Conservation (phyloP, 352 stramenopile species). For the Vaucheria bursata region DNA sequence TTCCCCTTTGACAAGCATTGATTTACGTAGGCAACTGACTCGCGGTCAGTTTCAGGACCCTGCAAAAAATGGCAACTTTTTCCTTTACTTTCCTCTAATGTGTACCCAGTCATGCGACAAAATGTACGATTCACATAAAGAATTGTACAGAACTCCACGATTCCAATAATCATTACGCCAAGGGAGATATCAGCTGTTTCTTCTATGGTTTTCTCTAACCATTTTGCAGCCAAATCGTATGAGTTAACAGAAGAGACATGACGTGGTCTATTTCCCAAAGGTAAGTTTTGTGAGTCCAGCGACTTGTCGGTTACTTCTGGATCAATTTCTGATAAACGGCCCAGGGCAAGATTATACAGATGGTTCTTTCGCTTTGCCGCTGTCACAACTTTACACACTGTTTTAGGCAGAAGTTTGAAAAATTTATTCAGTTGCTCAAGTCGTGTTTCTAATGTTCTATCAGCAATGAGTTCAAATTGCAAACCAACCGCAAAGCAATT, state of each 20-base stretch:
- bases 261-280: too few species aligned
- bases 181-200: slow-evolving; percentile 37
- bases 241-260: too few species aligned
- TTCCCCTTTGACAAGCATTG: slow-evolving; percentile 35
- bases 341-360: not conserved
- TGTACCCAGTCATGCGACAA: slow-evolving; percentile 43
- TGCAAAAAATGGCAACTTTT: slow-evolving; percentile 59
- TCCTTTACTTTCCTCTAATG: slow-evolving; percentile 49
- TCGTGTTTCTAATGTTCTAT: slow-evolving; percentile 43
- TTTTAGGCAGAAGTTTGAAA: slow-evolving; percentile 36
- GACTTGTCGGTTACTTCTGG: not conserved
- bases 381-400: not conserved
- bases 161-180: slow-evolving; percentile 41
- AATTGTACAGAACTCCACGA: slow-evolving; percentile 39
- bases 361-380: not conserved
- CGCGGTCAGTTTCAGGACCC: slow-evolving; percentile 46
- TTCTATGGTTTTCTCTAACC: slow-evolving; percentile 27
- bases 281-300: too few species aligned
- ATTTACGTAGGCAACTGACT: slow-evolving; percentile 47
- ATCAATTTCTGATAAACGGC: not conserved
- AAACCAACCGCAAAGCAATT: slow-evolving; percentile 47
- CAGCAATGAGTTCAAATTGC: slow-evolving; percentile 47
- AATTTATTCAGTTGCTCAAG: slow-evolving; percentile 48
- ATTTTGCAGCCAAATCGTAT: slow-evolving; percentile 6
- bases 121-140: slow-evolving; percentile 49